Evolutionary conservation across 345 rosid species (phyloP), one percentile per base, ranked within the genome.

Genomic region (Hibiscus syriacus): DNA sequence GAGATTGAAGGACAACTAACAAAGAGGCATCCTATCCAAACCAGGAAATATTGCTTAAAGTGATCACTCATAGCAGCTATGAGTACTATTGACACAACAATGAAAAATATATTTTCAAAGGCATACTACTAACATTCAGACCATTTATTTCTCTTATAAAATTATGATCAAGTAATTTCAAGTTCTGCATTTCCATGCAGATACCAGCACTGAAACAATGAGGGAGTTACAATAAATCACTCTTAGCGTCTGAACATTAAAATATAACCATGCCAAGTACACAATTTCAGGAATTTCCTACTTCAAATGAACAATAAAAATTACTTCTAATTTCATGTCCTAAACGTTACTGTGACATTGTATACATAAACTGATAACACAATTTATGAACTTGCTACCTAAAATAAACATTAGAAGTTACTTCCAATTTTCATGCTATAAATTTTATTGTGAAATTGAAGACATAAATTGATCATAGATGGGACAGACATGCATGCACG

Each of bases 11-110:
- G n/a, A 14, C 50, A 45, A 45, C 53, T 48, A 36, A 20, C 9
- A 48, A 60, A 59, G 10, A 32, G 57, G 64, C 25, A 34, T n/a
- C 53, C 22, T 20, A 19, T 17, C 53, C 1, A 58, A 34, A 59
- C 46, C 14, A 59, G 64, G 64, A 34, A 59, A 34, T 34, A 22
- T 34, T 59, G 64, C 45, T 20, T 59, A 59, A 53, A 59, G 34
- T 59, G 2, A 59, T 59, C 50, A 16, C 50, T 19, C 4, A 22
- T n/a, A 34, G 26, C 3, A 59, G 16, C 64, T 34, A 13, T 45
- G 50, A 45, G 50, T 6, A 13, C 17, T 14, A 45, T 19, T 19
- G 27, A 10, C 26, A 59, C 7, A 14, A 59, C 8, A 59, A 34
- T 17, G n/a, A 17, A n/a, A 34, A 23, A 34, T 10, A 19, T 45